Base-by-base conservation (phyloP, 2,329 filamentous ascomycete genomes). In the Leptographium lundbergii region DNA sequence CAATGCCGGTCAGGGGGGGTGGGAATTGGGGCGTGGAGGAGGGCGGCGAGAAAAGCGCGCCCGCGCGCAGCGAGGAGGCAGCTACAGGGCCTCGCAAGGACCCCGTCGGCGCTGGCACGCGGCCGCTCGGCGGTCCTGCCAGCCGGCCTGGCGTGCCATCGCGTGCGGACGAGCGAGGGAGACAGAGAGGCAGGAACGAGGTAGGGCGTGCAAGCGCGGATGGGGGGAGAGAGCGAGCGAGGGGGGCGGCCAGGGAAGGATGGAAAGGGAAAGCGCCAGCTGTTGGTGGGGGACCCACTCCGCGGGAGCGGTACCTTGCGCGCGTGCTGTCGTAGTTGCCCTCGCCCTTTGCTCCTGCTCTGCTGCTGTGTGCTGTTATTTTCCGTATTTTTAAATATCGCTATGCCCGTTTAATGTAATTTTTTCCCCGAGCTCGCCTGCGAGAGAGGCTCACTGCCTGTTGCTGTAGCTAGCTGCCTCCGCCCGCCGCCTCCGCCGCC, bases 1-100 rank as follows among this genome's bases (percentile, higher is more conserved):
- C 67, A 67, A 66, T 65, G 69, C 70, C 68, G 67, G 47, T 13
- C 67, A 65, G 66, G 65, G 66, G 67, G 66, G 66, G 66, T 67
- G 65, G 61, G n/a, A 50, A 58, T 58, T 63, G 58, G 27, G 9
- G 25, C 10, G 13, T 19, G 22, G 29, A 47, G 14, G 54, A 48
- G 14, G 39, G 29, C 45, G 55, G 36, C 39, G 36, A 24, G 7
- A 25, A 48, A 54, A 25, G n/a, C 22, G 50, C 50, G 50, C 50
- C 50, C 25, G 50, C 29, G 10, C 22, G 13, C 39, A 45, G 32
- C 32, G 9, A 34, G 32, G 32, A 34, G 6, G 32, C 32, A 1
- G 32, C 32, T 7, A 10, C 32, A 34, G 32, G 32, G 9, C 6
- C 32, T 34, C 32, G 32, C 32, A 10, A 11, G 6, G 6, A 9